A percentile compares a stretch with the other conserved stretches of the same genome.
Evolutionary conservation across 345 rosid genomes (phyloP).

Genomic region (Citrus sinensis): DVS_A1.0 CM039168.1:23726001-23726500

Average conservation of each 20-base stretch:
- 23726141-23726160: too few relatives aligned
- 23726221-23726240: neutral
- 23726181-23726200: too few relatives aligned
- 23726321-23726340: neutral
- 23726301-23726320: neutral
- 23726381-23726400: neutral
- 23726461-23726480: constrained; percentile 85
- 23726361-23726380: neutral
- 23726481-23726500: constrained; percentile 89
- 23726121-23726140: neutral
- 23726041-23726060: neutral
- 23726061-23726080: neutral
- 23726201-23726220: neutral
- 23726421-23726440: constrained; percentile 77
- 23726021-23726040: neutral
- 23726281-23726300: neutral
- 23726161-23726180: too few relatives aligned
- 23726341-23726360: neutral
- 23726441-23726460: constrained; percentile 92
- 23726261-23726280: neutral
- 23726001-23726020: constrained; percentile 37
- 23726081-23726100: neutral
- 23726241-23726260: neutral
- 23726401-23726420: constrained; percentile 10
- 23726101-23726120: neutral